Conservation (phyloP, 331 rosid species). For the Malus hybrid region DNA sequence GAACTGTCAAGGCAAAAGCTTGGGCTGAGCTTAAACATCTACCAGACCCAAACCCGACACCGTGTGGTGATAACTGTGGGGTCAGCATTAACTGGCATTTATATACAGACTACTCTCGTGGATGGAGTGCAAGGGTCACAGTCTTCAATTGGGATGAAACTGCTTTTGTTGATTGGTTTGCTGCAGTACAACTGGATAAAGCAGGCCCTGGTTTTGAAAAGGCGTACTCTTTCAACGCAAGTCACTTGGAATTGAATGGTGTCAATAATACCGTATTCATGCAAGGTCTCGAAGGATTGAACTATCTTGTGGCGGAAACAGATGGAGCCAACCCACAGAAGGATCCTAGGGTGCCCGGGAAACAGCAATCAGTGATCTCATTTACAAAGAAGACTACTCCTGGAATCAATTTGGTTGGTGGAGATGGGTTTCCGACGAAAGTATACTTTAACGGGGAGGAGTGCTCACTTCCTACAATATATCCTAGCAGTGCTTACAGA, state of each 20-base stretch:
- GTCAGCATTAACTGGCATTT: constrained; percentile 91
- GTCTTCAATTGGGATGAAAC: constrained; percentile 90
- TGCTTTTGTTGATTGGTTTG: constrained; percentile 78
- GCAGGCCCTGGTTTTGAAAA: constrained; percentile 77
- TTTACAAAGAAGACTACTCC: constrained; percentile 77
- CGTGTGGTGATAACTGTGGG: constrained; percentile 92
- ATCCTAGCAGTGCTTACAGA: constrained; percentile 43
- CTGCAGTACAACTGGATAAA: constrained; percentile 77
- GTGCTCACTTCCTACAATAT: constrained; percentile 59
- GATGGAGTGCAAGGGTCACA: constrained; percentile 93
- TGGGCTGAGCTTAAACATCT: constrained; percentile 71
- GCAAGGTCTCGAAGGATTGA: constrained; percentile 69
- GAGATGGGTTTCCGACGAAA: constrained; percentile 87
- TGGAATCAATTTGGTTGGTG: constrained; percentile 40
- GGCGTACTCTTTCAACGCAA: constrained; percentile 88
- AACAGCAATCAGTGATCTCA: constrained; percentile 89
- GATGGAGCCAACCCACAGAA: constrained; percentile 52
- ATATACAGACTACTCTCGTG: constrained; percentile 52
- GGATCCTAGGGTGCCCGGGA: constrained; percentile 92
- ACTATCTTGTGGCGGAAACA: constrained; percentile 74
- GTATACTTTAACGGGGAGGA: constrained; percentile 95
- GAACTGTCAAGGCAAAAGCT: constrained; percentile 51
- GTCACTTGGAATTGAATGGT: constrained; percentile 33
- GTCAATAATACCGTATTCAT: constrained; percentile 62
- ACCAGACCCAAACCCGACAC: constrained; percentile 52